A percentile compares a stretch with the other conserved stretches of the same genome.
phyloP scores from a whole-genome alignment of 805 yeast genomes.

The Starmerella cellae region DNA sequence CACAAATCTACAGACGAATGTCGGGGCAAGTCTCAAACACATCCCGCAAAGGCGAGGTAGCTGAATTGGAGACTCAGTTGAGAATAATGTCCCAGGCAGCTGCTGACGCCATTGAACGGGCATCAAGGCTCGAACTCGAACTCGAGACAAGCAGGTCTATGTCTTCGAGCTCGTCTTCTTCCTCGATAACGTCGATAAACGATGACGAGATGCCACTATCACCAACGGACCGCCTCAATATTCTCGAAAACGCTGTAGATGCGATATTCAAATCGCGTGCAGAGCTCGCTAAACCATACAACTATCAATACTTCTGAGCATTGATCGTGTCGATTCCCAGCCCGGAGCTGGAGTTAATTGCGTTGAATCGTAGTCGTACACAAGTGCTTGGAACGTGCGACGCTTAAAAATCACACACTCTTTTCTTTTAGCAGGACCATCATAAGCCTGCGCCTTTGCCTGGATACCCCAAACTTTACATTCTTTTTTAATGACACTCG shows the following conservation, averaged over 20 bases:
- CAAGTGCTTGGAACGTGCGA: too few relatives aligned
- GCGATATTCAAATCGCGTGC: constrained; percentile 19
- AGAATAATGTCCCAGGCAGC: constrained; percentile 21
- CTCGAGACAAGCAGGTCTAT: constrained; percentile 9
- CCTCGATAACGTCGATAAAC: constrained; percentile 1
- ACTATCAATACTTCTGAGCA: constrained; percentile 16
- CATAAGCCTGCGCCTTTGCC: too few relatives aligned
- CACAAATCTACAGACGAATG: too few relatives aligned
- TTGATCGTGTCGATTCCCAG: too few relatives aligned
- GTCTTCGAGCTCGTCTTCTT: constrained; percentile 8
- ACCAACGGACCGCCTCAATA: constrained; percentile 15
- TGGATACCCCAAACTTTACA: too few relatives aligned
- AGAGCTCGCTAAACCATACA: constrained; percentile 19
- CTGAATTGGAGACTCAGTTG: constrained; percentile 22
- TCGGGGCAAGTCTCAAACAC: too few relatives aligned
- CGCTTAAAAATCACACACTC: too few relatives aligned
- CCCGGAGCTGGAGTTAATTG: too few relatives aligned
- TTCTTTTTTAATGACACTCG: too few relatives aligned
- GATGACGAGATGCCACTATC: neutral
- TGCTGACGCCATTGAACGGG: constrained; percentile 23
- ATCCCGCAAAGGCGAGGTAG: constrained; percentile 14
- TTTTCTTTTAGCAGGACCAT: too few relatives aligned
- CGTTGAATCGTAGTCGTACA: too few relatives aligned
- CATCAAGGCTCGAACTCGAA: constrained; percentile 19
- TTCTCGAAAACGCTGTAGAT: constrained; percentile 19